phyloP scores from a whole-genome alignment of 2,329 filamentous ascomycete species.

The Hymenoscyphus linearis region DNA sequence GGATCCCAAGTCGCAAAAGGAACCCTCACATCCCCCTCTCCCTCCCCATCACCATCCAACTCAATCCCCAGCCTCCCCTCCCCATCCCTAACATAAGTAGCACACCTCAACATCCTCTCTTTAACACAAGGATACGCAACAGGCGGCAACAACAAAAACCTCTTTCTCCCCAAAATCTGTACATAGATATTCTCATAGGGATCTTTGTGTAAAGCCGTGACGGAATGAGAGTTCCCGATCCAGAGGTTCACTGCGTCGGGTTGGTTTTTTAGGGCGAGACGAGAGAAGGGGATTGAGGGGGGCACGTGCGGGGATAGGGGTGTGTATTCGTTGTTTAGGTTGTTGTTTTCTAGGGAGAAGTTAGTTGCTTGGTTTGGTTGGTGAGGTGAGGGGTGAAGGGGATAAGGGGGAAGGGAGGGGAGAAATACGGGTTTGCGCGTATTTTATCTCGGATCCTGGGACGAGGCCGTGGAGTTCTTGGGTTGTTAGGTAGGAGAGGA shows the following conservation, averaged over 20 bases:
- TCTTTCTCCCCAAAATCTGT: constrained; percentile 66
- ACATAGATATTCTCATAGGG: constrained; percentile 85
- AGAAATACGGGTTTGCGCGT: constrained; percentile 66
- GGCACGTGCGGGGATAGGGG: constrained; percentile 59
- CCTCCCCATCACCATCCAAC: constrained; percentile 21
- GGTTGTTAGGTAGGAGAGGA: constrained; percentile 54
- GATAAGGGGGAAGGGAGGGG: not conserved
- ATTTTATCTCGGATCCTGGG: constrained; percentile 49
- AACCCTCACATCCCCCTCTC: constrained; percentile 38
- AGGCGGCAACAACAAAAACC: constrained; percentile 71
- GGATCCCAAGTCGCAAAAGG: constrained; percentile 76
- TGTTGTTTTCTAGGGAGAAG: constrained; percentile 71
- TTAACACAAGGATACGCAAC: constrained; percentile 63
- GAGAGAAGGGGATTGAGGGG: constrained; percentile 62
- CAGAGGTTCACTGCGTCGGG: constrained; percentile 80
- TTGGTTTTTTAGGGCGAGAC: constrained; percentile 58
- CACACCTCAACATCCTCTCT: constrained; percentile 52
- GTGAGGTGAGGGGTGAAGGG: not conserved
- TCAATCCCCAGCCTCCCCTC: not conserved
- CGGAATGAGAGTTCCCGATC: constrained; percentile 68
- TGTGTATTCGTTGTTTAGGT: constrained; percentile 67
- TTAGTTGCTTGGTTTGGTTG: no score
- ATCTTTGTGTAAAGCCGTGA: constrained; percentile 73
- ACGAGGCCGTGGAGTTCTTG: constrained; percentile 44
- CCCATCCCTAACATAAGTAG: constrained; percentile 45